A percentile compares a stretch with the other conserved stretches of the same genome.
These are phyloP conservation scores for Prunus mira DNA, from an alignment of 306 rosid species.

Conservation along the genomic window DNA sequence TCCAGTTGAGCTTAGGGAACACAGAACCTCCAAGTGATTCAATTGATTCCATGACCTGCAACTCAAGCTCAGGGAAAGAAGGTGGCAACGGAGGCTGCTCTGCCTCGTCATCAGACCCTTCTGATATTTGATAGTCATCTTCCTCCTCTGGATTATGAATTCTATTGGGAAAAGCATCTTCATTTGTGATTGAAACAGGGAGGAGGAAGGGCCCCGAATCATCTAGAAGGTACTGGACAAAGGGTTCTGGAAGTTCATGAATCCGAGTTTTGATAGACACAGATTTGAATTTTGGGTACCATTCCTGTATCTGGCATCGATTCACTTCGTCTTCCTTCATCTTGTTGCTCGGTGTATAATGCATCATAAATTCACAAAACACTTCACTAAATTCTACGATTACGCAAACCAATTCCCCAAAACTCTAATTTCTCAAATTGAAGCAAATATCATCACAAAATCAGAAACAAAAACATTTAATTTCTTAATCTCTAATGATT, in stretches of 20 bases:
- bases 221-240: slow-evolving; percentile 63
- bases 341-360: background rate
- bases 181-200: slow-evolving; percentile 64
- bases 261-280: slow-evolving; percentile 57
- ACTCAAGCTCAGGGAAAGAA: slow-evolving; percentile 74
- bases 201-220: slow-evolving; percentile 66
- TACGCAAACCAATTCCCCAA: background rate
- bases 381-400: background rate
- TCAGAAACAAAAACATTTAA: background rate
- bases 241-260: slow-evolving; percentile 72
- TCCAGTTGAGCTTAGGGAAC: slow-evolving; percentile 86
- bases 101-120: slow-evolving; percentile 62
- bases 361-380: background rate
- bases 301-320: slow-evolving; percentile 70
- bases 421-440: slow-evolving; percentile 24
- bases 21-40: slow-evolving; percentile 67
- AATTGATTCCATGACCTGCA: slow-evolving; percentile 59
- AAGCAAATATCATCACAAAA: background rate
- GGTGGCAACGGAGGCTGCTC: slow-evolving; percentile 49
- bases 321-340: slow-evolving; percentile 69
- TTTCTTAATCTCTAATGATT: background rate
- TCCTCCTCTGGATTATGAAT: slow-evolving; percentile 56
- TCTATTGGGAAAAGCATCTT: slow-evolving; percentile 80
- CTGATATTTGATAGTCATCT: slow-evolving; percentile 60
- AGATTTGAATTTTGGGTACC: slow-evolving; percentile 70